Evolutionary conservation across 441 rosid species (phyloP), one percentile per base, ranked within the genome.

Genomic region (Biscutella laevigata): DNA sequence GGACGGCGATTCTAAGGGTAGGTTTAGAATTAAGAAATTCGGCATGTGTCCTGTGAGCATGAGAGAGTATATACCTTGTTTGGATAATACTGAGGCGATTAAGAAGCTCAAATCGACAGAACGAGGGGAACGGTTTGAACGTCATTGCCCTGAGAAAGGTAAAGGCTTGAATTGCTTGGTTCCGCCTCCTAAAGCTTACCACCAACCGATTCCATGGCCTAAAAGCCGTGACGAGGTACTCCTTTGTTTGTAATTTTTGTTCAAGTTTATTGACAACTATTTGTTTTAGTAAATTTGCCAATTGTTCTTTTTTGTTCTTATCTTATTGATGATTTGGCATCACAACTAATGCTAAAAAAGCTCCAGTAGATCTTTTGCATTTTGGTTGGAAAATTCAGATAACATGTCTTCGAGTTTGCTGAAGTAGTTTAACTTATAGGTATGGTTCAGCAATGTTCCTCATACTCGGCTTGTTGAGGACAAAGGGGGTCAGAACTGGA

Each of bases 401-500:
- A 4, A 17, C 4, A 14, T 42, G 29, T 24, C 13, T 33, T 19
- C 13, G 37, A 4, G 29, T 36, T 21, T 19, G 57, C 35, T 55
- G 12, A 38, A 28, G 0, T 43, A 35, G 47, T 67, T 11, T 37
- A 38, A 4, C 65, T 27, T 37, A 17, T 32, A 91, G 98, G 94
- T 86, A 36, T 92, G 97, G 99, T 88, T 67, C 49, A 72, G 57
- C 53, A 94, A 94, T 61, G 96, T 94, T 64, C 97, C 97, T 4
- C 97, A 88, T 70, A 65, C 83, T 0, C 79, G 88, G 14, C 68
- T 94, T 48, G 99, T 80, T 61, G 94, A 88, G 55, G 99, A 94
- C 50, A 94, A 92, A 73, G 95, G 97, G 0, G 99, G 97, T 41
- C 99, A 92, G 68, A 92, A 92, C 72, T 92, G 99, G 99, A 88